A percentile compares a stretch with the other conserved stretches of the same genome.
Conservation (phyloP, 2,329 filamentous ascomycete species). For the Pleoardoris graminearum region DNA sequence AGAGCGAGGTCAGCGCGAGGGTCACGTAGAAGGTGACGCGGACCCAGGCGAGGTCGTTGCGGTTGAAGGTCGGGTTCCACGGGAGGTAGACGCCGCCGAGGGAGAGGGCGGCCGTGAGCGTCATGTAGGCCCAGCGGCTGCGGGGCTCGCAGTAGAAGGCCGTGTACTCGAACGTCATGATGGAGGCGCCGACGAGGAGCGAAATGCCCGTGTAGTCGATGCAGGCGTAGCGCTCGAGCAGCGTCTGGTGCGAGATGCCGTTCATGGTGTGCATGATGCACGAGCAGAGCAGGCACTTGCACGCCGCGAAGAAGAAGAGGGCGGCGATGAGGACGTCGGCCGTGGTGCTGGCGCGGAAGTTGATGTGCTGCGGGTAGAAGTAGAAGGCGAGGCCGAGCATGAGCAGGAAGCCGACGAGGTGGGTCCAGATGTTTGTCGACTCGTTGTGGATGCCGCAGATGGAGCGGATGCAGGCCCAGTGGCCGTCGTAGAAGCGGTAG, state of each 20-base stretch:
- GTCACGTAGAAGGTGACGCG: conserved; percentile 90
- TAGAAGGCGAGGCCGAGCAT: conserved; percentile 90
- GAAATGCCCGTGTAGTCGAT: conserved; percentile 99
- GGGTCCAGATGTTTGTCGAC: conserved; percentile 97
- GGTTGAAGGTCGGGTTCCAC: conserved; percentile 96
- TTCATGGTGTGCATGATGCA: conserved; percentile 99
- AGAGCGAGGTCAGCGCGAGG: conserved; percentile 83
- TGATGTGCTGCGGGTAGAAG: conserved; percentile 86
- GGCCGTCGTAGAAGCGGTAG: conserved; percentile 92
- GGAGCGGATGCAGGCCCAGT: conserved; percentile 83
- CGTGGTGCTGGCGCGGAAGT: conserved; percentile 84
- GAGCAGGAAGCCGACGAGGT: conserved; percentile 83
- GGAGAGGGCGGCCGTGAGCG: conserved; percentile 77
- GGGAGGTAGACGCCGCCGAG: conserved; percentile 87
- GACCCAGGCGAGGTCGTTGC: conserved; percentile 86
- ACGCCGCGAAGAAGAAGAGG: conserved; percentile 94
- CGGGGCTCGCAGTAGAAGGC: conserved; percentile 97
- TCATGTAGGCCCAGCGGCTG: conserved; percentile 84
- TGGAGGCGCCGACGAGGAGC: conserved; percentile 89
- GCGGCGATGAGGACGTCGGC: conserved; percentile 88
- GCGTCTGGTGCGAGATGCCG: conserved; percentile 83
- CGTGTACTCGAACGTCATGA: conserved; percentile 98
- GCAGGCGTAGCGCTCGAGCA: conserved; percentile 94
- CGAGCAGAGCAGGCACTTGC: conserved; percentile 92
- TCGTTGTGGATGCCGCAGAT: conserved; percentile 89